These are phyloP conservation scores for Nannochloropsis oceanica DNA, from an alignment of 108 stramenopile genomes.

Conservation along the genomic window DNA sequence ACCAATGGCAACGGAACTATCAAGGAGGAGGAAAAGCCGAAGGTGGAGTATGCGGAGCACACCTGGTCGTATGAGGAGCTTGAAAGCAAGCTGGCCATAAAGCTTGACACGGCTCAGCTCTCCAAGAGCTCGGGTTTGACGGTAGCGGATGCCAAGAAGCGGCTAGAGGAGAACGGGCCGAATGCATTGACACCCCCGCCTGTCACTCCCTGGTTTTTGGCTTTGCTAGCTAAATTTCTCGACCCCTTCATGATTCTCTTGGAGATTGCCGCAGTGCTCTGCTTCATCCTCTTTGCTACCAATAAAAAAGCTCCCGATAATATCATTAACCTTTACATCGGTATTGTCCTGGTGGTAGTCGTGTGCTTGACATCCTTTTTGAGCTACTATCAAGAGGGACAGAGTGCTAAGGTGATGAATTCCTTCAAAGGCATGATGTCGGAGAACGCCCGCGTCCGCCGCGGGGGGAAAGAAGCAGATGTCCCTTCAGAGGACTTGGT, in stretches of 20 bases:
- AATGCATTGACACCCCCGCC: background rate
- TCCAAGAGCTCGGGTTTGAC: background rate
- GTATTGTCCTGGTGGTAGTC: background rate
- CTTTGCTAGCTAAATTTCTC: background rate
- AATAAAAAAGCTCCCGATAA: background rate
- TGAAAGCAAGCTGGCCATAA: background rate
- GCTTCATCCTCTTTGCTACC: conserved; percentile 1
- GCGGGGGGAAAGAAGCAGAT: background rate
- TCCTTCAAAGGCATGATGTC: background rate
- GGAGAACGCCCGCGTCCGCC: background rate
- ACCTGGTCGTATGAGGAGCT: background rate
- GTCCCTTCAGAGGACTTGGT: conserved; percentile 3
- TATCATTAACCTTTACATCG: background rate
- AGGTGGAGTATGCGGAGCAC: background rate
- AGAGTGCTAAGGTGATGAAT: background rate
- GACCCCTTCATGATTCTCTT: background rate
- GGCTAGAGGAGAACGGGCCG: conserved; percentile 5
- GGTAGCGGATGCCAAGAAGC: background rate
- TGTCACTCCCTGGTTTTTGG: background rate
- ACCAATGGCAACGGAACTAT: background rate
- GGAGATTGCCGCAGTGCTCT: background rate
- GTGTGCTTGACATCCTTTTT: background rate
- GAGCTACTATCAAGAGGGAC: background rate
- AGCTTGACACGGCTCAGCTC: background rate
- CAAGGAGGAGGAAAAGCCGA: background rate